phyloP scores from a whole-genome alignment of 2,329 filamentous ascomycete species.

The Venturia oleaginea region DNA sequence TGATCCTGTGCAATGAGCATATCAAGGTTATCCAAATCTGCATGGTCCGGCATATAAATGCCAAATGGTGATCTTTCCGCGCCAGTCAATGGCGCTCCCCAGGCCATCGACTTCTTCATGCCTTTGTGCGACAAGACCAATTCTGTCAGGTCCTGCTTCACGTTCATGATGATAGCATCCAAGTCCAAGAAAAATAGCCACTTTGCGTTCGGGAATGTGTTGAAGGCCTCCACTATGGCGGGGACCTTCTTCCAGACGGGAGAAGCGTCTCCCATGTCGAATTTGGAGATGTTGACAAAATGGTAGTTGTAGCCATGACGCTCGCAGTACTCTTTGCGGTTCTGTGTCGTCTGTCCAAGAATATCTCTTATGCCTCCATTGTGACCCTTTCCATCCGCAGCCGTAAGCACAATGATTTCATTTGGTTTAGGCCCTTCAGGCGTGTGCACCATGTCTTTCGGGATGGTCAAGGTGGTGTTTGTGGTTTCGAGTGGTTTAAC shows the following conservation, averaged over 20 bases:
- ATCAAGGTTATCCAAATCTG: slow-evolving; percentile 26
- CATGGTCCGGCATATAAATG: slow-evolving; percentile 17
- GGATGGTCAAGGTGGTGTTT: slow-evolving; percentile 20
- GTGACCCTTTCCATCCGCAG: slow-evolving; percentile 33
- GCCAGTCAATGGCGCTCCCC: slow-evolving; percentile 22
- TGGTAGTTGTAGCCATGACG: slow-evolving; percentile 30
- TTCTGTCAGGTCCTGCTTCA: slow-evolving; percentile 24
- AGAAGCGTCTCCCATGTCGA: slow-evolving; percentile 28
- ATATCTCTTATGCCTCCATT: slow-evolving; percentile 32
- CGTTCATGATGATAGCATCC: slow-evolving; percentile 33
- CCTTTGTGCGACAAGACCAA: slow-evolving; percentile 27
- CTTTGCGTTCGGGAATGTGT: slow-evolving; percentile 28
- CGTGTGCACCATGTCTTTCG: slow-evolving; percentile 23
- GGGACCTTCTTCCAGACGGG: slow-evolving; percentile 33
- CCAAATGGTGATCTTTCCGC: slow-evolving; percentile 21
- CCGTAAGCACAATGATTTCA: slow-evolving; percentile 31
- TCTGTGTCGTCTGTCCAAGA: slow-evolving; percentile 25
- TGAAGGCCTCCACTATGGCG: slow-evolving; percentile 31
- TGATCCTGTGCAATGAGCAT: slow-evolving; percentile 33
- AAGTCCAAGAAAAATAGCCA: slow-evolving; percentile 35
- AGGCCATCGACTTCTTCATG: slow-evolving; percentile 20
- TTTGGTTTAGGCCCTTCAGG: slow-evolving; percentile 24
- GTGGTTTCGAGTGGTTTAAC: background rate
- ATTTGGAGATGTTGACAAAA: slow-evolving; percentile 33
- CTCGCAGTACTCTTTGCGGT: slow-evolving; percentile 29